Percentiles rank a stretch among this genome's conserved stretches.
phyloP scores from a whole-genome alignment of 2,329 filamentous ascomycete species.

The Periconia macrospinosa region DNA sequence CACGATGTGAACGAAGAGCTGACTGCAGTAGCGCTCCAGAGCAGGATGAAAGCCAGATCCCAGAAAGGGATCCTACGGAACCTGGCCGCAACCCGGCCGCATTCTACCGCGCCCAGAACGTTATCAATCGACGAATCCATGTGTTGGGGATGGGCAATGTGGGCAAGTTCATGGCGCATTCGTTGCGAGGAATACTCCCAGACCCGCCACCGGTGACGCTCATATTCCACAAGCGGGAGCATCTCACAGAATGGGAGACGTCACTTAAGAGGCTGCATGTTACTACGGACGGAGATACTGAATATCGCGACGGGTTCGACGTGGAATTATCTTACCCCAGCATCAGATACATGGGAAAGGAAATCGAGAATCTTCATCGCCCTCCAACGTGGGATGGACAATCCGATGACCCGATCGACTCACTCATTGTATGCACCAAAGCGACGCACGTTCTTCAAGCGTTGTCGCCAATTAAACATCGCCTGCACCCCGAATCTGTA shows the following conservation, averaged over 20 bases:
- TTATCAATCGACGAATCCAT: constrained; percentile 50
- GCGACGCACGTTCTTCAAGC: constrained; percentile 68
- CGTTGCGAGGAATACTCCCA: constrained; percentile 60
- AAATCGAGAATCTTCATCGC: constrained; percentile 17
- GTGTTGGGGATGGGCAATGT: constrained; percentile 81
- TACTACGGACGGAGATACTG: constrained; percentile 47
- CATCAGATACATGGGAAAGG: constrained; percentile 42
- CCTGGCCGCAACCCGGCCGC: constrained; percentile 20
- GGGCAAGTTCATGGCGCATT: constrained; percentile 76
- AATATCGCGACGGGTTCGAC: constrained; percentile 47
- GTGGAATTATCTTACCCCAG: constrained; percentile 46
- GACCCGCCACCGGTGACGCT: constrained; percentile 75
- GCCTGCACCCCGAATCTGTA: constrained; percentile 69
- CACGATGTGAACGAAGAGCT: constrained; percentile 3
- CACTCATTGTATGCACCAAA: constrained; percentile 80
- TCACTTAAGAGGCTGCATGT: constrained; percentile 48
- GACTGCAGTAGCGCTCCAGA: constrained; percentile 13
- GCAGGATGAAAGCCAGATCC: constrained; percentile 13
- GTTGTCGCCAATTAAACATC: constrained; percentile 65
- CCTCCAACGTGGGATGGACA: constrained; percentile 22
- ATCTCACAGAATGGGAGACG: constrained; percentile 53
- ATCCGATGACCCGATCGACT: constrained; percentile 60
- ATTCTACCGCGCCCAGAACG: constrained; percentile 36
- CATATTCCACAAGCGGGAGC: constrained; percentile 64
- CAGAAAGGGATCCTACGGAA: not conserved